phyloP scores from a whole-genome alignment of 441 rosid genomes.

The Euphorbia celastroides region DNA sequence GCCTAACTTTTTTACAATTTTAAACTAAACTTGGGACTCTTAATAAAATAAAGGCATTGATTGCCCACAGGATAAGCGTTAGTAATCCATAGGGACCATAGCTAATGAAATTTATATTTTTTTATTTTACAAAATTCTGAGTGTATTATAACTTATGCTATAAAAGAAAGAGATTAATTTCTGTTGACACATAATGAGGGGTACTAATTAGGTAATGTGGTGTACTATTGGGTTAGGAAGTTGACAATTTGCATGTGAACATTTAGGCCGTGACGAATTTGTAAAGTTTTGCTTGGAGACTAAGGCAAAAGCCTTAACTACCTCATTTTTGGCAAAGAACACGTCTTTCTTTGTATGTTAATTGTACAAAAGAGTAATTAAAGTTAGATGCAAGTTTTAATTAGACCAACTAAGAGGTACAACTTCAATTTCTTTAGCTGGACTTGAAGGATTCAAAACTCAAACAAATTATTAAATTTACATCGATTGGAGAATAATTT shows the following conservation, averaged over 20 bases:
- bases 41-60: neutral
- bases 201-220: neutral
- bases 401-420: too few relatives aligned
- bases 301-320: neutral
- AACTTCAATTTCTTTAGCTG: too few relatives aligned
- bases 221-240: neutral
- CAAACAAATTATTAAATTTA: too few relatives aligned
- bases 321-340: neutral
- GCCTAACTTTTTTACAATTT: neutral
- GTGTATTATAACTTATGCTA: too few relatives aligned
- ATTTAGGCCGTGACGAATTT: neutral
- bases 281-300: constrained; percentile 8
- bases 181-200: neutral
- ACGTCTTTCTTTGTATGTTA: neutral
- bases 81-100: neutral
- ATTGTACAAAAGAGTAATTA: neutral
- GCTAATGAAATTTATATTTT: too few relatives aligned
- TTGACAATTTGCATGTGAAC: neutral
- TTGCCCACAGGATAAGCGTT: neutral
- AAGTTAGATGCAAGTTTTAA: too few relatives aligned
- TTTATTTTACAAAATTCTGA: too few relatives aligned
- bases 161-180: neutral
- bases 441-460: too few relatives aligned
- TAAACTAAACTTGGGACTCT: neutral
- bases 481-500: too few relatives aligned